phyloP scores from a whole-genome alignment of 768 basidiomycete genomes.

The Mycena vulgaris region DNA sequence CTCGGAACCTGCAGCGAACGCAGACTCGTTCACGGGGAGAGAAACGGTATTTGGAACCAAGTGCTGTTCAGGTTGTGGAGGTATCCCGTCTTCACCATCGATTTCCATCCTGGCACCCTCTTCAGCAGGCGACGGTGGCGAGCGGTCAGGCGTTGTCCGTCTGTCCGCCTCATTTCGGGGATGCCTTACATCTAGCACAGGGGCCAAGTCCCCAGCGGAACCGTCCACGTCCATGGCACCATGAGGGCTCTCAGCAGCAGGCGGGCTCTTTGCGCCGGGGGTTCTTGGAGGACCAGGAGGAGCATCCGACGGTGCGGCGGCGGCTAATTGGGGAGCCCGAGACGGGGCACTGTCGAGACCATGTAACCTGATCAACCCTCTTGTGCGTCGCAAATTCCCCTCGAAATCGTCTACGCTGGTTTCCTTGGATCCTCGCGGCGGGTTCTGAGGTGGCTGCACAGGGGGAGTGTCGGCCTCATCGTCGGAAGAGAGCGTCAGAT shows the following conservation, averaged over 20 bases:
- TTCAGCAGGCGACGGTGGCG: not conserved
- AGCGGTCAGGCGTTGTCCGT: not conserved
- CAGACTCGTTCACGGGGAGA: not conserved
- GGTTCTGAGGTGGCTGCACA: not conserved
- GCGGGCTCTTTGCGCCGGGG: not conserved
- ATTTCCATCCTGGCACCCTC: slow-evolving; percentile 14
- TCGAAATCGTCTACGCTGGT: too few relatives aligned
- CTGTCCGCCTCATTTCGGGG: not conserved
- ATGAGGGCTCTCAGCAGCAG: not conserved
- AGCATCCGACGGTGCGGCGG: not conserved
- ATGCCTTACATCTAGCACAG: not conserved
- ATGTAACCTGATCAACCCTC: too few relatives aligned
- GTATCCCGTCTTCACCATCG: not conserved
- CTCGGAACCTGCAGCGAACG: not conserved
- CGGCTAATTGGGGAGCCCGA: too few relatives aligned
- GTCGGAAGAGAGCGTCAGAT: slow-evolving; percentile 17
- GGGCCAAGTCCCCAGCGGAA: not conserved
- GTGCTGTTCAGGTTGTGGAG: not conserved
- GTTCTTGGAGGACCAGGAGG: not conserved
- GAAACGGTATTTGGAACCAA: not conserved
- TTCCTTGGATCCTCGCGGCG: not conserved
- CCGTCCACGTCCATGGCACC: not conserved
- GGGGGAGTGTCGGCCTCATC: not conserved
- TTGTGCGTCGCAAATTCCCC: too few relatives aligned
- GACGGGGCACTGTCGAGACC: too few relatives aligned